Evolutionary conservation across 2,329 filamentous ascomycete species (phyloP).

Genomic region (Aspergillus sp.): DNA sequence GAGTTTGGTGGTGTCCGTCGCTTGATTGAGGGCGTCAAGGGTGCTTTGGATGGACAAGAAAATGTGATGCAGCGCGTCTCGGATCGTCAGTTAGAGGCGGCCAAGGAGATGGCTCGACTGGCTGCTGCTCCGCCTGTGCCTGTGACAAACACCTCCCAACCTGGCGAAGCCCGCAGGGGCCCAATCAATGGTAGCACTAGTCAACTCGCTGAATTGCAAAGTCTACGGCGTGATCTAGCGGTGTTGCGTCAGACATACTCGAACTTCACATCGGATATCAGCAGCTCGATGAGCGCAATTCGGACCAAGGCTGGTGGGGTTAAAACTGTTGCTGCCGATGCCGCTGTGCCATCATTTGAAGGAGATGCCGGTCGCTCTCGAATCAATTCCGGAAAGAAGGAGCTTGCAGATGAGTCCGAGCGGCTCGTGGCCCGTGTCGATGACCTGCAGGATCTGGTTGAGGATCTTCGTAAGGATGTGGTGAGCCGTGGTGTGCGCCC

Average conservation of each 20-base stretch:
- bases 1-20: slow-evolving; percentile 74
- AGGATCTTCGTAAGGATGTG: slow-evolving; percentile 95
- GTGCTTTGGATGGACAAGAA: slow-evolving; percentile 77
- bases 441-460: slow-evolving; percentile 93
- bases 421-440: slow-evolving; percentile 87
- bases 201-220: slow-evolving; percentile 75
- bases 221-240: slow-evolving; percentile 79
- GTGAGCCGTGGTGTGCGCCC: slow-evolving; percentile 89
- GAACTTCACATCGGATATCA: slow-evolving; percentile 81
- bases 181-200: slow-evolving; percentile 43
- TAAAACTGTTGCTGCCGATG: slow-evolving; percentile 69
- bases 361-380: slow-evolving; percentile 79
- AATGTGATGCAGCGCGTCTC: slow-evolving; percentile 79
- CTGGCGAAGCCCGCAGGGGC: slow-evolving; percentile 18
- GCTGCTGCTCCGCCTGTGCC: slow-evolving; percentile 44
- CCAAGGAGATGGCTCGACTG: slow-evolving; percentile 75
- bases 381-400: slow-evolving; percentile 81
- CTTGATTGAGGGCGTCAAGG: slow-evolving; percentile 81
- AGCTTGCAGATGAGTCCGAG: slow-evolving; percentile 81
- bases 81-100: slow-evolving; percentile 82
- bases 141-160: slow-evolving; percentile 15
- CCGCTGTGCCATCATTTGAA: slow-evolving; percentile 65
- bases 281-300: slow-evolving; percentile 79
- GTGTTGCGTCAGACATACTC: slow-evolving; percentile 91
- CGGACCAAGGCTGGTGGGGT: slow-evolving; percentile 76